Evolutionary conservation across 495 filamentous ascomycete species (phyloP), one percentile per base, ranked within the genome.

Genomic region (Penicillium mononematosum): DNA sequence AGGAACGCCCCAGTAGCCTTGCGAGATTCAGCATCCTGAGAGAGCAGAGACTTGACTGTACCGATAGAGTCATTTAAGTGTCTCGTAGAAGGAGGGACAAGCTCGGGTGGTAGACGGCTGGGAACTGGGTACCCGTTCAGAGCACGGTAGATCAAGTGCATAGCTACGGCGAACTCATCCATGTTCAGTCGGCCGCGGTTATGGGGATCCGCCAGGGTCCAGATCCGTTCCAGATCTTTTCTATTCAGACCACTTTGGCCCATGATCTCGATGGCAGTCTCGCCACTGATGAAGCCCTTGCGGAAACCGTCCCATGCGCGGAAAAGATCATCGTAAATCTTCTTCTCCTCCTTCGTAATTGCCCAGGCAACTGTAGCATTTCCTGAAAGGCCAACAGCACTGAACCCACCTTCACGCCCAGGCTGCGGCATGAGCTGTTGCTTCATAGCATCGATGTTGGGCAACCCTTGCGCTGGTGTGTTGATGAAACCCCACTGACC

Each of bases 401-500:
- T 93, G 63, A 90, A 98, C 6, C 90, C 90, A 59, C 90, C 87
- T 72, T 97, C 95, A 6, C 95, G 88, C 27, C 95, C 95, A 55
- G 88, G 85, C 64, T 98, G 94, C 9, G 95, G 95, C 94, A 99
- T 98, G 82, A 99, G 96, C 64, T 92, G 92, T 53, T 92, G 87
- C 63, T 96, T 92, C 59, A 99, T 73, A 10, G 91, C 88, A 56
- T 96, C 91, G 56, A 98, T 93, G 60, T 96, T 96, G 2, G 93
- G 95, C 55, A 99, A 73, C 2, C 93, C 93, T 32, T 88, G 88
- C 5, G 92, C 80, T 1, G 95, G 94, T 25, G 92, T 87, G 74
- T 99, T 99, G 38, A 97, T 93, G 54, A 98, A 83, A 11, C 95
- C 95, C 95, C 95, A 99, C 66, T 98, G 95, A 4, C 95, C 95